Evolutionary conservation across 2,329 filamentous ascomycete genomes (phyloP).

Genomic region (Colletotrichum tamarilloi): DNA sequence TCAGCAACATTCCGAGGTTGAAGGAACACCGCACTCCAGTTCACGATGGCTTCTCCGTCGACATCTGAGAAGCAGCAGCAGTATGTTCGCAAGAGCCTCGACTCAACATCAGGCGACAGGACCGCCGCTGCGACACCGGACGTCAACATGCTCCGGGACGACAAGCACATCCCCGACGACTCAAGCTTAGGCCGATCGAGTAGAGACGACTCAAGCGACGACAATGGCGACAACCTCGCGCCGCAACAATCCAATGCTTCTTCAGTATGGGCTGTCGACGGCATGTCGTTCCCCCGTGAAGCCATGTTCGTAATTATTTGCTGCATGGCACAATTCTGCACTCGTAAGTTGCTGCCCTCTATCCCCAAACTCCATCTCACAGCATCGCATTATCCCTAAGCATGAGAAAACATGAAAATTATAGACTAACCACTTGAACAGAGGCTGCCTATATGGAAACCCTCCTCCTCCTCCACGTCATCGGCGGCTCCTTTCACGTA

Average conservation of each 20-base stretch:
- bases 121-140: constrained; percentile 25
- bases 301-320: constrained; percentile 54
- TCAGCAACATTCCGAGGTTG: not conserved
- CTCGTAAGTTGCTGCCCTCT: not conserved
- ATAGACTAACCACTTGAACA: constrained; percentile 36
- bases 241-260: constrained; percentile 10
- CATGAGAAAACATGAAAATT: too few species aligned
- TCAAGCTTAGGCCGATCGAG: constrained; percentile 6
- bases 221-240: constrained; percentile 8
- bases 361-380: constrained; percentile 39
- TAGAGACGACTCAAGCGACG: not conserved
- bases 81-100: not conserved
- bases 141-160: constrained; percentile 10
- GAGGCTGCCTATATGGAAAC: constrained; percentile 46
- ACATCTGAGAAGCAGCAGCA: constrained; percentile 9
- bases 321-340: constrained; percentile 49
- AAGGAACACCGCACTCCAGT: not conserved
- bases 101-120: constrained; percentile 8
- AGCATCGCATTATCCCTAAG: constrained; percentile 40
- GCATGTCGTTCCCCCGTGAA: constrained; percentile 42
- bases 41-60: constrained; percentile 21
- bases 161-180: constrained; percentile 8
- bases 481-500: constrained; percentile 27
- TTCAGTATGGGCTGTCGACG: constrained; percentile 17
- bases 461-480: constrained; percentile 27